Base-by-base conservation (phyloP, 192 early-diverging fungal genomes). In the Chytriomyces sp. region DNA sequence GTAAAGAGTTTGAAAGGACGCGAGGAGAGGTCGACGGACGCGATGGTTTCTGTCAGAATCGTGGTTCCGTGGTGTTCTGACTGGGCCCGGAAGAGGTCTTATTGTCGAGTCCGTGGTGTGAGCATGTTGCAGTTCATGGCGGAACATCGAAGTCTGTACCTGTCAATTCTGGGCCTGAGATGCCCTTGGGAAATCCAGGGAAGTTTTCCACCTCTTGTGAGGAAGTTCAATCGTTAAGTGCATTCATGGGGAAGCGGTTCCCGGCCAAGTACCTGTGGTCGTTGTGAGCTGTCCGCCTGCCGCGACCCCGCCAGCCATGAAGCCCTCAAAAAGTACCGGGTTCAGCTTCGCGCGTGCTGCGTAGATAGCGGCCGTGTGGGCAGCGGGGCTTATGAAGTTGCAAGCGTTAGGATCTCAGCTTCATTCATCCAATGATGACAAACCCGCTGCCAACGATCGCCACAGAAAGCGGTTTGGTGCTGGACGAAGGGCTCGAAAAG, bases 311-410 rank as follows among this genome's bases (percentile, higher is more conserved):
- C 91, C 96, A 32, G 97, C 95, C 85, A 98, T 86, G 83, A 95
- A 95, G 52, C 97, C 96, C 79, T 99, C 97, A 75, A 92, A 99
- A 83, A 99, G 85, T 64, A 96, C 87, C 7, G 97, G 97, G 39
- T 91, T 76, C 39, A 99, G 81, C 78, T 97, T 94, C 39, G 97
- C 97, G 58, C 97, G 90, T 36, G 96, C 95, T 30, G 92, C 82
- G 78, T 98, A 99, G 68, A 98, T 92, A 44, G 95, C 94, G 14
- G 97, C 97, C 19, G 95, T 98, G 86, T 99, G 96, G 38, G 93
- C 97, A 55, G 96, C 94, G 61, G 96, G 96, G 6, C 96, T 64
- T 26, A 19, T 61, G 10, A 36, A n/a, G 10, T 49, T 14, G 10
- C n/a, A 10, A 49, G 44, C 44, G n/a, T 49, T 14, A 49, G n/a